Conservation (phyloP, 306 rosid genomes). For the Rosa multiflora region DNA sequence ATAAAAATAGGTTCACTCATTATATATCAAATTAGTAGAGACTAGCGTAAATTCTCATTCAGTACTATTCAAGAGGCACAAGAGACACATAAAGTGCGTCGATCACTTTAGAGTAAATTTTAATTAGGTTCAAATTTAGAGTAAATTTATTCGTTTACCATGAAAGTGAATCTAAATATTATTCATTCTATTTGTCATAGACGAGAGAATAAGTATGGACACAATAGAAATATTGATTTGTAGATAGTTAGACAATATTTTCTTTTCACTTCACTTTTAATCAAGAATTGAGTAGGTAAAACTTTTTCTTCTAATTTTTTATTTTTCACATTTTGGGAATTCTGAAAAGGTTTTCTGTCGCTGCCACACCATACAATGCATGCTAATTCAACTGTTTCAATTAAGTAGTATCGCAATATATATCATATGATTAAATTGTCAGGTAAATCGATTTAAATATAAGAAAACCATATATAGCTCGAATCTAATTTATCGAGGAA, state of each 20-base stretch:
- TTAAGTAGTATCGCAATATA: background rate
- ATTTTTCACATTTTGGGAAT: background rate
- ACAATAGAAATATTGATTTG: background rate
- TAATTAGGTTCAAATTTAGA: too few relatives aligned
- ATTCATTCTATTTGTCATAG: too few relatives aligned
- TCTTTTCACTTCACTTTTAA: background rate
- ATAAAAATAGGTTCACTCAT: too few relatives aligned
- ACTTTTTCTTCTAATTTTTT: too few relatives aligned
- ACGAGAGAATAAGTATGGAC: background rate
- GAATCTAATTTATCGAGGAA: background rate
- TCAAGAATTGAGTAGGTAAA: background rate
- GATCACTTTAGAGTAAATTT: too few relatives aligned
- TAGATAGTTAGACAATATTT: too few relatives aligned
- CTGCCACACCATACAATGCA: background rate
- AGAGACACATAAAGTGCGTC: too few relatives aligned
- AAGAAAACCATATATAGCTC: background rate
- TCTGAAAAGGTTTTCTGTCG: background rate
- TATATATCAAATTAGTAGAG: too few relatives aligned
- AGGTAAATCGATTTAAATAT: background rate
- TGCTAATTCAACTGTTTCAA: background rate
- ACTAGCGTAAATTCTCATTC: too few relatives aligned
- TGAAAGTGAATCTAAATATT: too few relatives aligned
- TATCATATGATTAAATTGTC: background rate
- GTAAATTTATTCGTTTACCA: too few relatives aligned
- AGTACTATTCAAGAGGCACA: too few relatives aligned